Conservation (phyloP, 257 asterid genomes). For the Anisodus tanguticus region DNA sequence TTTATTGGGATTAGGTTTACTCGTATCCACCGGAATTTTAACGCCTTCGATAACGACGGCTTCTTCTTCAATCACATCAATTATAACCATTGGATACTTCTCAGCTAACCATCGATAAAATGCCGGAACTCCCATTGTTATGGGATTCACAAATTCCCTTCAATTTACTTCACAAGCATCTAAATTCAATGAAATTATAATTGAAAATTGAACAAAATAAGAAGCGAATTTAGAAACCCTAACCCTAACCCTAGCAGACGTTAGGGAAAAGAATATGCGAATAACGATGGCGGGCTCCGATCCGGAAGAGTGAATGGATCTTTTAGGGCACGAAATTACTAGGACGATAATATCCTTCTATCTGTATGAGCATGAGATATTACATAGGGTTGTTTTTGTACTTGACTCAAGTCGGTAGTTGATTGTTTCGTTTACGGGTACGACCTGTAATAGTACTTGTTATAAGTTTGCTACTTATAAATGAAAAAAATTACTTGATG, state of each 20-base stretch:
- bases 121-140: conserved; percentile 94
- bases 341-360: neutral
- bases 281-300: conserved; percentile 26
- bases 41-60: conserved; percentile 74
- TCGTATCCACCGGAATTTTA: conserved; percentile 86
- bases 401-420: neutral
- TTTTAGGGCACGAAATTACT: neutral
- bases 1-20: conserved; percentile 84
- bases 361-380: neutral
- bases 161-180: neutral
- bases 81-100: conserved; percentile 91
- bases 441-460: neutral
- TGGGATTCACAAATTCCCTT: neutral
- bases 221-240: neutral
- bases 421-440: neutral
- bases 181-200: neutral
- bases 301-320: neutral
- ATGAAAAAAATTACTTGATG: no score
- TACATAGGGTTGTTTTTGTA: neutral
- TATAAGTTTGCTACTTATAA: no score
- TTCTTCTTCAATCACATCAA: conserved; percentile 86
- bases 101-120: conserved; percentile 98
- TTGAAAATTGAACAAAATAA: neutral
- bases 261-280: conserved; percentile 28
- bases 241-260: neutral